Conservation (phyloP, 257 asterid genomes). For the Anisodus acutangulus region DNA sequence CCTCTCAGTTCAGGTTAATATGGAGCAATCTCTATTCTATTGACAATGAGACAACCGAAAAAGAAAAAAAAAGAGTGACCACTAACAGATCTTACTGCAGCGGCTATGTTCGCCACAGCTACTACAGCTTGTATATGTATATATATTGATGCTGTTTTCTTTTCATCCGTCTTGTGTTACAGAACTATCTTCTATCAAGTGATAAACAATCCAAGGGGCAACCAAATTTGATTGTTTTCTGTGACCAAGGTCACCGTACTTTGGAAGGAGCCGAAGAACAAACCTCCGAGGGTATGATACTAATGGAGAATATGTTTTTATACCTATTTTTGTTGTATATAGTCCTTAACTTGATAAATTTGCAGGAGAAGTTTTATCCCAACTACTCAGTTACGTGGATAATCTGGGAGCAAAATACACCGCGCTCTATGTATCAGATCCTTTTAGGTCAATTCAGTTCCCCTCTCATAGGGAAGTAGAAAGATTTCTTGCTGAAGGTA, state of each 20-base stretch:
- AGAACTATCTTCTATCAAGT: conserved; percentile 78
- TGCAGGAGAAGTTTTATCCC: conserved; percentile 80
- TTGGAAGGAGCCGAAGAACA: conserved; percentile 50
- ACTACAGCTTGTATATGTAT: background rate
- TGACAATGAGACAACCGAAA: background rate
- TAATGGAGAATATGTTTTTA: conserved; percentile 24
- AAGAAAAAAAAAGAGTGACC: background rate
- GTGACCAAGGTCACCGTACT: conserved; percentile 56
- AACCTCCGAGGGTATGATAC: conserved; percentile 61
- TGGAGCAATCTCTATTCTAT: conserved; percentile 15
- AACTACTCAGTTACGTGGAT: conserved; percentile 64
- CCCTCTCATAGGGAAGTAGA: conserved; percentile 56
- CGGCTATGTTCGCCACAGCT: conserved; percentile 1
- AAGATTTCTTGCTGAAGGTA: conserved; percentile 89
- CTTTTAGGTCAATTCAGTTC: conserved; percentile 53
- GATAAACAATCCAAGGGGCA: conserved; percentile 50
- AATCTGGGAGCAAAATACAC: conserved; percentile 74
- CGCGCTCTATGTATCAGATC: conserved; percentile 80
- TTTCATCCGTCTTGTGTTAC: conserved; percentile 33
- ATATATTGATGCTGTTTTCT: background rate
- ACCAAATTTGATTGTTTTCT: conserved; percentile 69
- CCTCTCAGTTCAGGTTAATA: conserved; percentile 70
- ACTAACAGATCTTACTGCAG: background rate
- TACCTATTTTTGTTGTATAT: conserved; percentile 25
- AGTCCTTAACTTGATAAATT: conserved; percentile 35